Evolutionary conservation across 768 basidiomycete species (phyloP), one percentile per base, ranked within the genome.

Genomic region (Mycena maculata): DNA sequence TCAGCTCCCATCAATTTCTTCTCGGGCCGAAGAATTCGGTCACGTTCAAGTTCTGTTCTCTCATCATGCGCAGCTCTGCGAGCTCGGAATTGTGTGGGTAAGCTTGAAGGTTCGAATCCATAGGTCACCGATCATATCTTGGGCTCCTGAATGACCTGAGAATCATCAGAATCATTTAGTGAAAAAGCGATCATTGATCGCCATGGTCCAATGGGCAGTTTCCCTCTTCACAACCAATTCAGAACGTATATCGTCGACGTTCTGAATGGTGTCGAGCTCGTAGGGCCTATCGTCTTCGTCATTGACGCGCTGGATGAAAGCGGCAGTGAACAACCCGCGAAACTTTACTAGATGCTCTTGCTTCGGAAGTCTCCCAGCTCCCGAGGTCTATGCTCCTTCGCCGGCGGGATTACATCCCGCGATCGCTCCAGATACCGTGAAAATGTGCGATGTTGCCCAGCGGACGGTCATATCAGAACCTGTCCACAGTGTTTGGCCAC

Each of bases 261-360:
- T 13, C 38, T 53, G 31, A 39, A 41, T 10, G 62, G 28, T 18
- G 41, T 39, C 54, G 53, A 25, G 30, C 42, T 22, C 25, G 25
- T 23, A 30, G 58, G 58, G 30, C 58, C 64, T 16, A 31, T 65
- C 16, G 59, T 65, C 18, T 23, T 64, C 42, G 63, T 64, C 13
- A 64, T 64, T 27, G 63, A 64, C 33, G 63, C 63, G 16, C 22
- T 60, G 2, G 64, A 65, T 38, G 64, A 65, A 44, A 45, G 57
- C 28, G 64, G 64, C 18, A 63, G 20, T 23, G 28, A 57, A 33
- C 20, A 39, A 25, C 22, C 9, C 62, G 62, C 22, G 30, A 18
- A 15, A 25, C 31, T 28, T 53, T 58, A 15, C 44, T 63, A 28
- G 38, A 30, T 41, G 62, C 62, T 9, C 53, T 63, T 23, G 62